Evolutionary conservation across 2,329 filamentous ascomycete genomes (phyloP).

Genomic region (Fusarium continuum): DNA sequence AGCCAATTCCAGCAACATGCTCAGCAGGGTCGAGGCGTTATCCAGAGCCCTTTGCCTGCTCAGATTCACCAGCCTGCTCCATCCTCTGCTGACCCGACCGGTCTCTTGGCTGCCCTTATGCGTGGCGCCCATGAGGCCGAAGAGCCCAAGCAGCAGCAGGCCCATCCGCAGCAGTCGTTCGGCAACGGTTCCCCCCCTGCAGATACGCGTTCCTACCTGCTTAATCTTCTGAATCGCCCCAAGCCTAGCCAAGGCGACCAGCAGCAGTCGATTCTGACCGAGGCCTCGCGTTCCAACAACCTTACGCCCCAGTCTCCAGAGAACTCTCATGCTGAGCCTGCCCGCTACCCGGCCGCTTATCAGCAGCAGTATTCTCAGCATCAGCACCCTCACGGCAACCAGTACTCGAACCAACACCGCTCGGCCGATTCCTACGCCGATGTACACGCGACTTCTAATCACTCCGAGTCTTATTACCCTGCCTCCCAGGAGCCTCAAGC

Average conservation of each 20-base stretch:
- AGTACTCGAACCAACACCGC: conserved; percentile 39
- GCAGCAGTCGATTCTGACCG: conserved; percentile 50
- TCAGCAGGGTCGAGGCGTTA: conserved; percentile 29
- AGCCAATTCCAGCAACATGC: conserved; percentile 43
- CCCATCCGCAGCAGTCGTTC: conserved; percentile 50
- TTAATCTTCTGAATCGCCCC: conserved; percentile 84
- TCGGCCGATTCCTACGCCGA: conserved; percentile 42
- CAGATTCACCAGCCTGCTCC: conserved; percentile 67
- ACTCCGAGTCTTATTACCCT: conserved; percentile 41
- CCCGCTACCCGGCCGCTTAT: conserved; percentile 44
- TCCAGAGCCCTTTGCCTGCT: conserved; percentile 45
- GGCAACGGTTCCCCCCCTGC: conserved; percentile 63
- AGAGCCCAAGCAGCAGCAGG: conserved; percentile 46
- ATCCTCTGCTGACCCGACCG: conserved; percentile 63
- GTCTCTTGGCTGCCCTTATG: conserved; percentile 69
- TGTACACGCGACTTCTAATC: conserved; percentile 37
- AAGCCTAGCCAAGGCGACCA: conserved; percentile 70
- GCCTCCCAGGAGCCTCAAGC: conserved; percentile 51
- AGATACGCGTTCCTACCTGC: conserved; percentile 84
- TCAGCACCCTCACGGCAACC: conserved; percentile 39
- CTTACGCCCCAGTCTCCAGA: conserved; percentile 58
- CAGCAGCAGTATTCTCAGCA: conserved; percentile 41
- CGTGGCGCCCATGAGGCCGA: conserved; percentile 64
- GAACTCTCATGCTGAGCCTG: conserved; percentile 40
- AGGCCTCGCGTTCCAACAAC: conserved; percentile 55